Base-by-base conservation (phyloP, 1,139 yeast species). In the Geotrichum phurueaensis region DNA sequence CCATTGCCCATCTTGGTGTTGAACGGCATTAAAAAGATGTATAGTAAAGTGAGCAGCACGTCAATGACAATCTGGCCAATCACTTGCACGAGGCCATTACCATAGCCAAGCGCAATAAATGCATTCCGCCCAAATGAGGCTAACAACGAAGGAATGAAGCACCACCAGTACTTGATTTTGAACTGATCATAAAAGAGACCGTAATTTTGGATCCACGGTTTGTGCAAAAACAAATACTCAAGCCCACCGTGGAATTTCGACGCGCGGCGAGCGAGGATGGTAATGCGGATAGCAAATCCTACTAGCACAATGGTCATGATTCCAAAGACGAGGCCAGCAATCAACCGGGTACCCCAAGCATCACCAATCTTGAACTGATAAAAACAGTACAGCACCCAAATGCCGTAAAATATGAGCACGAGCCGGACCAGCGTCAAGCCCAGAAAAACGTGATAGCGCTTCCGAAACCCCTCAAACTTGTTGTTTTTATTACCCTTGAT, bases 111-210 rank as follows among this genome's bases (percentile, higher is more conserved):
- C 0, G 74, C 74, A 59, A 72, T 63, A 57, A 73, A 71, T 18
- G 73, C 74, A 54, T 71, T 71, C 27, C 75, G 63, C 20, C 67
- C 69, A 60, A 73, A 67, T 6, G 71, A 62, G 1, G 70, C 71
- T 27, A 63, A 51, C 15, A 71, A 50, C 12, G 65, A 56, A 3
- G 70, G 66, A 18, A 73, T 66, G 59, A 73, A 73, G 51, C 69
- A 68, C 75, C 76, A 73, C 76, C 76, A 73, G 60, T 65, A 71
- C 56, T 64, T 60, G 49, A 69, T 64, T 60, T 67, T 66, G 63
- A 68, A 73, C 62, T 71, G 73, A 60, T 73, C 75, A 58, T 73
- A 73, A 54, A 73, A 69, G 4, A 73, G 66, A 6, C 76, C 75
- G 55, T 71, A 72, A 56, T 66, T 66, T 7, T 67, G 63, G 48